Conservation (phyloP, 2,329 filamentous ascomycete genomes). For the Neodidymelliopsis sp. region DNA sequence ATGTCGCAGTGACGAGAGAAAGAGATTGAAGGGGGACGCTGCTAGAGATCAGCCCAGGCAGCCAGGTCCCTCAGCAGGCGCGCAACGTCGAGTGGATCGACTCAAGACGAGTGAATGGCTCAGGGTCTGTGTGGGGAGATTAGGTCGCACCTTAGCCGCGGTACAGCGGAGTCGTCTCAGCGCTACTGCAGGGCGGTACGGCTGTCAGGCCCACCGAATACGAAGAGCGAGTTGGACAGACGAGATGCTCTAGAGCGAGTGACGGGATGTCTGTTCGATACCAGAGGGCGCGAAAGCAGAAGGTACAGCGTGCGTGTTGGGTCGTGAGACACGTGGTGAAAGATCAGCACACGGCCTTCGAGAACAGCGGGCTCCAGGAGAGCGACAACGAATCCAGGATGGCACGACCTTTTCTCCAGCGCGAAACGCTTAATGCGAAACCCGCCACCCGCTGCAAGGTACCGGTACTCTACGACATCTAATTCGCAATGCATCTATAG, state of each 20-base stretch:
- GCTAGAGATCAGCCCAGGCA: conserved; percentile 19
- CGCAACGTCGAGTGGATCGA: conserved; percentile 17
- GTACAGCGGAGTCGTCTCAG: conserved; percentile 11
- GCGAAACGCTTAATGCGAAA: conserved; percentile 22
- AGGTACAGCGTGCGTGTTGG: conserved; percentile 3
- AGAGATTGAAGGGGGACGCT: conserved; percentile 35
- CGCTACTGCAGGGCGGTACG: conserved; percentile 32
- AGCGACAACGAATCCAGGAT: conserved; percentile 12
- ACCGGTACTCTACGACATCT: conserved; percentile 9
- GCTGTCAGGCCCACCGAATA: conserved; percentile 10
- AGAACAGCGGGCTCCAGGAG: conserved; percentile 19
- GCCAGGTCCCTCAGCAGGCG: conserved; percentile 11
- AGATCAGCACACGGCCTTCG: conserved; percentile 9
- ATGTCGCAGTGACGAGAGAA: conserved; percentile 2
- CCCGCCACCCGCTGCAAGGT: conserved; percentile 11
- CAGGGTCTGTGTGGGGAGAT: conserved; percentile 27
- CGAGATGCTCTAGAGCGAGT: background rate
- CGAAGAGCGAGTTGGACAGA: background rate
- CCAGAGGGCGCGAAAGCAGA: background rate
- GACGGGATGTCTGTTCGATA: background rate
- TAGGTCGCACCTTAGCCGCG: conserved; percentile 17
- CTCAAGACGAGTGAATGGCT: conserved; percentile 24
- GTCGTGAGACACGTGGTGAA: conserved; percentile 13
- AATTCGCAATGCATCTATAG: conserved; percentile 15
- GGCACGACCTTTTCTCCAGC: conserved; percentile 16